phyloP scores from a whole-genome alignment of 2,329 filamentous ascomycete genomes.

The Arachnomyces sp. region DNA sequence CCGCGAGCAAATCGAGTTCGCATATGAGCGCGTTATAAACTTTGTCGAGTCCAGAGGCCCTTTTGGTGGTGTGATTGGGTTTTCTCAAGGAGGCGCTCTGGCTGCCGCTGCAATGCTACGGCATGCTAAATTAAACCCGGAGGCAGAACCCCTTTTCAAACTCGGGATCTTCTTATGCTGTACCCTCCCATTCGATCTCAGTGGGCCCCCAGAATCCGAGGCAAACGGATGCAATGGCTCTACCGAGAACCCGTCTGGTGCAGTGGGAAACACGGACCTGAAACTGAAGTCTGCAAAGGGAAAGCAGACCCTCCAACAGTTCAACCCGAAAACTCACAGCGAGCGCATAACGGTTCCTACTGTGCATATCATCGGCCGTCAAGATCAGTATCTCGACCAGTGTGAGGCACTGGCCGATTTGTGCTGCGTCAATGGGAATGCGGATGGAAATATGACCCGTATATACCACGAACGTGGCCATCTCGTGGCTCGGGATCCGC shows the following conservation, averaged over 20 bases:
- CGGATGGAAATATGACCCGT: too few species aligned
- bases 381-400: conserved; percentile 2
- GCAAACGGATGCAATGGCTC: background rate
- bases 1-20: background rate
- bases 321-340: background rate
- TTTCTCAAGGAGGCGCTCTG: conserved; percentile 61
- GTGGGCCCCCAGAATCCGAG: background rate
- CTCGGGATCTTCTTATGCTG: conserved; percentile 2
- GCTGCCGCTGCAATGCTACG: conserved; percentile 1
- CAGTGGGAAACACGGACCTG: background rate
- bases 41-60: conserved; percentile 38
- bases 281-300: background rate
- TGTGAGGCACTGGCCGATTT: background rate
- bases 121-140: conserved; percentile 1
- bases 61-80: conserved; percentile 64
- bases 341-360: conserved; percentile 1
- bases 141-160: conserved; percentile 1
- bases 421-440: background rate
- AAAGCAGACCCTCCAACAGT: background rate
- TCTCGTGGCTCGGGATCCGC: too few species aligned
- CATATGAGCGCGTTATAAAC: conserved; percentile 1
- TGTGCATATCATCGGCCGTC: conserved; percentile 1
- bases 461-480: too few species aligned
- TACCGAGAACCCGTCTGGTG: background rate
- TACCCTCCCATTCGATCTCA: conserved; percentile 3